phyloP scores from a whole-genome alignment of 805 yeast genomes.

The Helenozyma baotianmanensis region DNA sequence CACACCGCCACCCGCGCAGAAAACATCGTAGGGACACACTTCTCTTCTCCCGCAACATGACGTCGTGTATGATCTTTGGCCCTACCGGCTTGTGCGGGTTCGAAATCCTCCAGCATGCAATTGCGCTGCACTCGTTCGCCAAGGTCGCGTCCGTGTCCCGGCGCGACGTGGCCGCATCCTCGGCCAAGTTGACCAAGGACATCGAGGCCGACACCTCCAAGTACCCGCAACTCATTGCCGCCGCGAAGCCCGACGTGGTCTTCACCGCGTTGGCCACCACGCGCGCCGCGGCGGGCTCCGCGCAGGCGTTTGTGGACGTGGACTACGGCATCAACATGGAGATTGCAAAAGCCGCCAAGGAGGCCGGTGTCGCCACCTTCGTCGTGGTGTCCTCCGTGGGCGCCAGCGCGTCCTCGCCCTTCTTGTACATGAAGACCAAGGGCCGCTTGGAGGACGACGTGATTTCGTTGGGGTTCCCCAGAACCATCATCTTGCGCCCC shows the following conservation, averaged over 20 bases:
- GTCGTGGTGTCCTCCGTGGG: conserved; percentile 65
- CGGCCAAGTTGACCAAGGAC: conserved; percentile 28
- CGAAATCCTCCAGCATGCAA: conserved; percentile 46
- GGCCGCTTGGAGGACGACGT: conserved; percentile 74
- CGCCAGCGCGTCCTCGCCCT: conserved; percentile 53
- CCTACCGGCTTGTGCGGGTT: conserved; percentile 78
- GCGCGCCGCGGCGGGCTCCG: conserved; percentile 48
- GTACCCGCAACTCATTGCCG: conserved; percentile 40
- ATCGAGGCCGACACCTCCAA: conserved; percentile 42
- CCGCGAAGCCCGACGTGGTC: conserved; percentile 11
- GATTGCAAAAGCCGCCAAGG: conserved; percentile 70
- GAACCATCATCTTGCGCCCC: conserved; percentile 72
- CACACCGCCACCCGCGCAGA: too few species aligned
- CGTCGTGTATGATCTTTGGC: conserved; percentile 42
- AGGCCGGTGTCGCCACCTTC: conserved; percentile 60
- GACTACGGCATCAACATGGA: conserved; percentile 71
- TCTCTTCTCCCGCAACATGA: too few species aligned
- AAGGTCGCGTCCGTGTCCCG: conserved; percentile 51
- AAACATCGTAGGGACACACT: too few species aligned
- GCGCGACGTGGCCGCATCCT: conserved; percentile 31
- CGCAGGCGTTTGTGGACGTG: conserved; percentile 63
- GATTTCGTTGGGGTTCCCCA: conserved; percentile 57
- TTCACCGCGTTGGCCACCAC: conserved; percentile 16
- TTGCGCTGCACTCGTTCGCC: conserved; percentile 28
- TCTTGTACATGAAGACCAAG: conserved; percentile 63